These are phyloP conservation scores for Urochloa ruziziensis DNA, from an alignment of 176 grass and related monocot genomes.

Conservation along the genomic window DNA sequence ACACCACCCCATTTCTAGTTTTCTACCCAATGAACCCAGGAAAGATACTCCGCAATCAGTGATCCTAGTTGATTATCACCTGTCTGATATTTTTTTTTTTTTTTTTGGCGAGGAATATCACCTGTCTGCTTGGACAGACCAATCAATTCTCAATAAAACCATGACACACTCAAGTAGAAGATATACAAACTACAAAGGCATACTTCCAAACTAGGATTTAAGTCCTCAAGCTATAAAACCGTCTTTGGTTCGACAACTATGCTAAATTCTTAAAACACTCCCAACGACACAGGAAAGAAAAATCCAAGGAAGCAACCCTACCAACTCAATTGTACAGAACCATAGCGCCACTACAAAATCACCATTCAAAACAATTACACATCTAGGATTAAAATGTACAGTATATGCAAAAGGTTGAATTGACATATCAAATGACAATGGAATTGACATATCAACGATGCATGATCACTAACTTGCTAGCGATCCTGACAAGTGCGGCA, in stretches of 20 bases:
- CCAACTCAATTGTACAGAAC: not conserved
- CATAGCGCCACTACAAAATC: not conserved
- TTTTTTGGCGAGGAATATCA: no score
- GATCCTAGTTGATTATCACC: not conserved
- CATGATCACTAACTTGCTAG: conserved; percentile 73
- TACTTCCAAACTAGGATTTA: not conserved
- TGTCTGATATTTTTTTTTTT: no score
- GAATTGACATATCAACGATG: conserved; percentile 18
- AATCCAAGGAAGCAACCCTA: not conserved
- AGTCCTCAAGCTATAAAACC: not conserved
- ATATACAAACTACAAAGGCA: not conserved
- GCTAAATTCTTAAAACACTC: not conserved
- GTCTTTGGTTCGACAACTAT: not conserved
- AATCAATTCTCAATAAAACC: not conserved
- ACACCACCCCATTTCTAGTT: not conserved
- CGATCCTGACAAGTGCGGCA: conserved; percentile 98
- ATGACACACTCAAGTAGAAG: not conserved
- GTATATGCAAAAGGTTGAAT: not conserved
- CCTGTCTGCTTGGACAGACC: no score
- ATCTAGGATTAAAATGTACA: not conserved
- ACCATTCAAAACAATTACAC: not conserved
- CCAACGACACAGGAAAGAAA: not conserved
- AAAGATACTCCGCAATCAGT: not conserved
- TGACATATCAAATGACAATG: not conserved
- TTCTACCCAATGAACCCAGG: not conserved